Conservation (phyloP, 129 eudicot genomes). For the Pittosporum tobira region DNA sequence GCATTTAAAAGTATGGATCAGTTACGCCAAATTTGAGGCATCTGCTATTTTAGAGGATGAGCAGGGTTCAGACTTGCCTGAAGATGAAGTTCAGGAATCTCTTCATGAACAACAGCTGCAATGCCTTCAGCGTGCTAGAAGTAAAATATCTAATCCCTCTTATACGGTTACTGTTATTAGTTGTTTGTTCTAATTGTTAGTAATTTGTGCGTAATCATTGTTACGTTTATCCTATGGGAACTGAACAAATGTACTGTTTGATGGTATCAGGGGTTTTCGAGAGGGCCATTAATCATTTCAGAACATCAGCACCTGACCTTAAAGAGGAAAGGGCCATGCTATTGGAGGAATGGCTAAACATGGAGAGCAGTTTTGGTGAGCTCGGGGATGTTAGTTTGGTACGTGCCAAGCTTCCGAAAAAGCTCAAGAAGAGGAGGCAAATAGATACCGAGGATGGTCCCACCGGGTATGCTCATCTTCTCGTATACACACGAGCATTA, state of each 20-base stretch:
- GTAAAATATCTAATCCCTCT: conserved; percentile 30
- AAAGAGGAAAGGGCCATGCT: conserved; percentile 91
- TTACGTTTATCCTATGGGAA: background rate
- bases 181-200: background rate
- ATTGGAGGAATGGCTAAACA: conserved; percentile 70
- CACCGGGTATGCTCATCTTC: conserved; percentile 56
- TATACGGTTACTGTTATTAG: background rate
- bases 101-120: conserved; percentile 28
- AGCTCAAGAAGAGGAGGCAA: conserved; percentile 68
- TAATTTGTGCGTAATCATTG: background rate
- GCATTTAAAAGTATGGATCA: conserved; percentile 90
- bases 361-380: conserved; percentile 65
- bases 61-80: conserved; percentile 31
- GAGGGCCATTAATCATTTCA: conserved; percentile 54
- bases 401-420: conserved; percentile 72
- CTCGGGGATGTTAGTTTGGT: conserved; percentile 60
- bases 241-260: background rate
- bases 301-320: conserved; percentile 70
- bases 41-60: conserved; percentile 58
- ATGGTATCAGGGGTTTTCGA: conserved; percentile 74
- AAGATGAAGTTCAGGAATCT: conserved; percentile 24
- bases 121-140: conserved; percentile 72
- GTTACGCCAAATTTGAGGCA: conserved; percentile 91
- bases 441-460: conserved; percentile 77
- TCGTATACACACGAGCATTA: too few relatives aligned